phyloP scores from a whole-genome alignment of 352 stramenopile species.

The Phytophthora podocarpi region DNA sequence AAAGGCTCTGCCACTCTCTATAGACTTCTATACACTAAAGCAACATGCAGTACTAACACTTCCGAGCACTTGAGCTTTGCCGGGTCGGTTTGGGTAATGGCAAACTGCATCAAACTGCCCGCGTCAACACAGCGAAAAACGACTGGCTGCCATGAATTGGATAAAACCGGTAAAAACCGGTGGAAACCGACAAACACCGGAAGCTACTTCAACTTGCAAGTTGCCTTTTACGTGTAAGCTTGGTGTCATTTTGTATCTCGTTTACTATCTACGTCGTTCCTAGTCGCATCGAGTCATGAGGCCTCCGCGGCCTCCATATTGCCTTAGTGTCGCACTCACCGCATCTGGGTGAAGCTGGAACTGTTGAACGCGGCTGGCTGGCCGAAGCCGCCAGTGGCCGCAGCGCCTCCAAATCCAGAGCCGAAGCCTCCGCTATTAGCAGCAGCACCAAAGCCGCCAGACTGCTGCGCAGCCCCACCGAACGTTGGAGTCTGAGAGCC shows the following conservation, averaged over 20 bases:
- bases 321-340: constrained; percentile 18
- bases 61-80: neutral
- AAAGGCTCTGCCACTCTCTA: neutral
- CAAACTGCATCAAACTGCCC: neutral
- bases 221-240: neutral
- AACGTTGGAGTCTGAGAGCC: constrained; percentile 44
- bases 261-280: constrained; percentile 10
- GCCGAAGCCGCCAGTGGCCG: constrained; percentile 34
- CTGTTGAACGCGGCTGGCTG: constrained; percentile 44
- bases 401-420: constrained; percentile 41
- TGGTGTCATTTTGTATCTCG: constrained; percentile 14
- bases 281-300: neutral
- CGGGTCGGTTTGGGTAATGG: constrained; percentile 21
- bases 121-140: constrained; percentile 6
- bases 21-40: constrained; percentile 9
- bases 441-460: constrained; percentile 38
- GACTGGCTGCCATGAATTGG: constrained; percentile 14
- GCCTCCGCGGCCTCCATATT: neutral
- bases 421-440: constrained; percentile 31
- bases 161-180: neutral
- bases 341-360: constrained; percentile 66
- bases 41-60: neutral
- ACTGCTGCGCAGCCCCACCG: constrained; percentile 19
- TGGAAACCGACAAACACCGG: neutral
- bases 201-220: constrained; percentile 4